These are phyloP conservation scores for Myriosclerotinia curreyana DNA, from an alignment of 2,329 filamentous ascomycete genomes.

Conservation along the genomic window DNA sequence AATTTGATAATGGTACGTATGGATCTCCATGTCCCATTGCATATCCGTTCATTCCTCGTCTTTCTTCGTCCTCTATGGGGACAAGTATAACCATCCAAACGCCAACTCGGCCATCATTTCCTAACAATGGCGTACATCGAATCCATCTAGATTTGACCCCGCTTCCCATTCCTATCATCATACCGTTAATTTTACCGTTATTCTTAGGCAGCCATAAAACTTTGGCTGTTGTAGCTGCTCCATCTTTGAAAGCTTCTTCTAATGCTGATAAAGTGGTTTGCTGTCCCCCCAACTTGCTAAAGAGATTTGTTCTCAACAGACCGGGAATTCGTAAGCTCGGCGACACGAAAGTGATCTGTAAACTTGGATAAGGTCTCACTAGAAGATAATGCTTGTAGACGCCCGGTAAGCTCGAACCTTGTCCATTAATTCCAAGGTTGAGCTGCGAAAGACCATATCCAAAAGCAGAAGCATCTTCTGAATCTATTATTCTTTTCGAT, in stretches of 20 bases:
- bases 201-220: conserved; percentile 61
- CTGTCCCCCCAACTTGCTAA: conserved; percentile 51
- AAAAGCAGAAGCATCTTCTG: conserved; percentile 15
- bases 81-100: conserved; percentile 2
- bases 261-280: conserved; percentile 48
- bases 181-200: not conserved
- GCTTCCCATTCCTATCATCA: not conserved
- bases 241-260: conserved; percentile 57
- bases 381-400: conserved; percentile 49
- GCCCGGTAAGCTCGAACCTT: conserved; percentile 1
- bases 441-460: conserved; percentile 1
- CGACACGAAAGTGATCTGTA: conserved; percentile 66
- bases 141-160: not conserved
- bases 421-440: not conserved
- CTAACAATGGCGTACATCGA: conserved; percentile 7
- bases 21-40: not conserved
- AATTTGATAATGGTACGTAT: not conserved
- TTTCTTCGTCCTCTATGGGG: not conserved
- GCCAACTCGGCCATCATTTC: not conserved
- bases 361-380: conserved; percentile 61
- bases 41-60: not conserved
- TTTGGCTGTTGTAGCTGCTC: conserved; percentile 68
- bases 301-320: conserved; percentile 58
- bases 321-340: conserved; percentile 64
- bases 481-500: conserved; percentile 25